Base-by-base conservation (phyloP, 139 green algal genomes). In the Limnomonas spitsbergensis region DNA sequence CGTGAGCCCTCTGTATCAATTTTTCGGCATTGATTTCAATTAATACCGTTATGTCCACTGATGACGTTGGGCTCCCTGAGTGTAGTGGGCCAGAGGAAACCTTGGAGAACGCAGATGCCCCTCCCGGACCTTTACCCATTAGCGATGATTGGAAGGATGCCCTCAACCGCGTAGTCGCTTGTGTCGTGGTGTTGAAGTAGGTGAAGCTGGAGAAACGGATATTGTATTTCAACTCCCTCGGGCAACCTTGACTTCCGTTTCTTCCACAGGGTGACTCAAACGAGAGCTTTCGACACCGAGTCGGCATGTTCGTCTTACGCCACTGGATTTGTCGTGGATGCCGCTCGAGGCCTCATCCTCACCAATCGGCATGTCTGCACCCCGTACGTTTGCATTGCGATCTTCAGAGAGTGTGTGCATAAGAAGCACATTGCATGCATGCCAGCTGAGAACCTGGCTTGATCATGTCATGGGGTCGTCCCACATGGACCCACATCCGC, bases 341-440 rank as follows among this genome's bases (percentile, higher is more conserved):
- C 85, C 40, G 9, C 73, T 27, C 79, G 89, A 0, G 94, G 94
- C 31, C 80, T 98, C 35, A 95, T 98, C 69, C 85, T 97, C 2
- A 98, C 94, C 29, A 98, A 98, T 40, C 84, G 94, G 3, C 94
- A 98, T 73, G 93, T 98, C 4, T 86, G 95, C 70, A 96, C 90
- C 2, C 94, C 94, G 2, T 67, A 4, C 40, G 56, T 34, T 66
- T 31, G n/a, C 27, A 35, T 66, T 2, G 56, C 40, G 56, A 68
- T 74, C 2, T 40, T 75, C 7, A 27, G 24, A 35, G 71, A 35
- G 47, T 32, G 36, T 36, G 9, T 66, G 40, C 26, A 20, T 38
- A 67, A 67, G 38, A 34, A 78, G 38, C 40, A 27, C 14, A 24
- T 20, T 35, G 14, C 37, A 47, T 31, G 34, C 9, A 32, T 37